A percentile compares a stretch with the other conserved stretches of the same genome.
Evolutionary conservation across 225 moss, liverwort and hornwort genomes (phyloP).

Genomic region (Pseudisothecium myosuroides): DNA sequence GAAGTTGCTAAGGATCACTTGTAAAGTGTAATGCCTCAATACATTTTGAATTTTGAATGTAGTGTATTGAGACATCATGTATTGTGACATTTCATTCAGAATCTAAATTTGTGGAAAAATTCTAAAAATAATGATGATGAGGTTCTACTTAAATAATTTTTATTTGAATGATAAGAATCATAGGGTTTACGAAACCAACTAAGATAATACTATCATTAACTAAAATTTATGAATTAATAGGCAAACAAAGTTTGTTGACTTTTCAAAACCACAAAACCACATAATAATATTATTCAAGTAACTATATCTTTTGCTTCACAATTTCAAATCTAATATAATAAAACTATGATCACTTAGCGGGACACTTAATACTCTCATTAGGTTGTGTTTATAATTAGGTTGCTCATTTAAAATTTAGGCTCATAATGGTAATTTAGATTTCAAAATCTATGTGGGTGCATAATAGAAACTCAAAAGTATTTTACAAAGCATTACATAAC

Average conservation of each 20-base stretch:
- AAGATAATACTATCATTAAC: background rate
- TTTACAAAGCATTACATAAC: too few relatives aligned
- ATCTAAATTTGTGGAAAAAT: background rate
- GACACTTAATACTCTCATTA: background rate
- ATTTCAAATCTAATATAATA: background rate
- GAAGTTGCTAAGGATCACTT: background rate
- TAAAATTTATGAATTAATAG: background rate
- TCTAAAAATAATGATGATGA: background rate
- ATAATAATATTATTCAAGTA: background rate
- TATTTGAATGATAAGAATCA: background rate
- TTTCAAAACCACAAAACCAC: background rate
- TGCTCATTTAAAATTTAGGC: too few relatives aligned
- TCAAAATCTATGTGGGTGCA: background rate
- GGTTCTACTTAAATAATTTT: background rate
- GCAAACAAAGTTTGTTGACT: background rate
- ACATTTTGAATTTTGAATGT: background rate
- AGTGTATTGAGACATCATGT: background rate
- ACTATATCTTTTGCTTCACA: background rate
- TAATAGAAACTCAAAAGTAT: too few relatives aligned
- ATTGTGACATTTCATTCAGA: background rate
- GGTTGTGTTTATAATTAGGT: background rate
- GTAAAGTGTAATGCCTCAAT: background rate
- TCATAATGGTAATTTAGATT: background rate
- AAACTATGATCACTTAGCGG: fast-evolving
- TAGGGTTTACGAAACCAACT: background rate